Base-by-base conservation (phyloP, 495 filamentous ascomycete species). In the Corynascus novoguineensis region DNA sequence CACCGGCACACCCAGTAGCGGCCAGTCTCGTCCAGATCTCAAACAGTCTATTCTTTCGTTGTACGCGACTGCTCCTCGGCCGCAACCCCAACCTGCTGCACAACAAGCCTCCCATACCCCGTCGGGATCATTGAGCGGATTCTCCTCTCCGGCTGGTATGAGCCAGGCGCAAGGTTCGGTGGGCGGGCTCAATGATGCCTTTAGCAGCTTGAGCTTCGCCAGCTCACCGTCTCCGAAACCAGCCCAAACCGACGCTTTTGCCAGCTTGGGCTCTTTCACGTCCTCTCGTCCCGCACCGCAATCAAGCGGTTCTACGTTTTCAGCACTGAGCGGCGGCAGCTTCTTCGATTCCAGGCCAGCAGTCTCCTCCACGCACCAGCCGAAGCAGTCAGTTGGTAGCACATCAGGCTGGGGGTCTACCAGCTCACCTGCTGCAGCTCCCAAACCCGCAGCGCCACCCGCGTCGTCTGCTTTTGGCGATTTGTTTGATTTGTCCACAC, bases 41-140 rank as follows among this genome's bases (percentile, higher is more conserved):
- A 97, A 97, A 70, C 92, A 96, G 68, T 97, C 92, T 12, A 98
- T 98, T 54, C 74, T 98, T 11, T 97, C 95, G 3, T 78, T 98
- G 8, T 98, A 98, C 66, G 88, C 93, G 34, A 89, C 92, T 38
- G 86, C 88, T 38, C 88, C 86, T 17, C 79, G 81, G 56, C 80
- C 84, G 37, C 86, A 86, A 61, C 78, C 77, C 10, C 83, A 81
- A 50, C 65, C 70, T 28, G 38, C 34, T 54, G 75, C 80, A 55
- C 79, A 81, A 25, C 81, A 80, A 45, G 68, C 75, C 45, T 83
- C 73, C 9, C 73, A 76, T 50, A 58, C 60, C 19, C 56, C 67
- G 11, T 69, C 68, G 1, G 69, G 71, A 3, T 75, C 74, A 3
- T 67, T 75, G n/a, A 71, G 78, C 15, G 87, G 88, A 25, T 60